phyloP scores from a whole-genome alignment of 2,329 filamentous ascomycete genomes.

The Neonectria punicea region DNA sequence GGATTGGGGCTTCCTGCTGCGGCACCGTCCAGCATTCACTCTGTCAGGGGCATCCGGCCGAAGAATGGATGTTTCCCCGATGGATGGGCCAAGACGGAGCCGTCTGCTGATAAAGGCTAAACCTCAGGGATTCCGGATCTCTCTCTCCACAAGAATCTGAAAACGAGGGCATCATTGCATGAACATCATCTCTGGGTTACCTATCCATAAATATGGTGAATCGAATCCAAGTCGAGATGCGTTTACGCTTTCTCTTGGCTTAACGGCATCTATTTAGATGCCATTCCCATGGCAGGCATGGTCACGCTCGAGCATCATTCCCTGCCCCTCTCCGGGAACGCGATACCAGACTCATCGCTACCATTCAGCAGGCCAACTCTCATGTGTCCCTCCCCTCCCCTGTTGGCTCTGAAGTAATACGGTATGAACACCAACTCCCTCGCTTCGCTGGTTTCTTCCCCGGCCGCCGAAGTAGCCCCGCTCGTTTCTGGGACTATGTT shows the following conservation, averaged over 20 bases:
- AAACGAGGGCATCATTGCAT: background rate
- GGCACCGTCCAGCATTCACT: background rate
- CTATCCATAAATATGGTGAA: background rate
- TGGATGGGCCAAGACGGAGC: background rate
- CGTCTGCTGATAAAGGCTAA: background rate
- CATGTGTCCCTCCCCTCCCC: slow-evolving; percentile 31
- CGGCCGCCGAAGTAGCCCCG: background rate
- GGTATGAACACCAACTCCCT: slow-evolving; percentile 18
- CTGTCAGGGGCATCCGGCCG: background rate
- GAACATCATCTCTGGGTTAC: background rate
- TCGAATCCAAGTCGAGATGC: background rate
- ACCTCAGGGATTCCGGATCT: background rate
- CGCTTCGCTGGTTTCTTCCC: slow-evolving; percentile 3
- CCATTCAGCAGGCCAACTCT: slow-evolving; percentile 30
- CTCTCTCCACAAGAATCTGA: background rate
- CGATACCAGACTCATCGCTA: slow-evolving; percentile 7
- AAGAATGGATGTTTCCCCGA: background rate
- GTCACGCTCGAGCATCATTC: background rate
- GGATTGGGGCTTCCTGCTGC: background rate
- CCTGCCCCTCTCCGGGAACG: slow-evolving; percentile 22
- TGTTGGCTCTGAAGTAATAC: slow-evolving; percentile 26
- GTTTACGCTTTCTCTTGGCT: background rate
- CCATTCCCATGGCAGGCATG: background rate
- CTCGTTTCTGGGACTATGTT: slow-evolving; percentile 12
- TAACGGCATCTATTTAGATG: background rate